phyloP scores from a whole-genome alignment of 2,329 filamentous ascomycete species.

The Claviceps fusiformis region DNA sequence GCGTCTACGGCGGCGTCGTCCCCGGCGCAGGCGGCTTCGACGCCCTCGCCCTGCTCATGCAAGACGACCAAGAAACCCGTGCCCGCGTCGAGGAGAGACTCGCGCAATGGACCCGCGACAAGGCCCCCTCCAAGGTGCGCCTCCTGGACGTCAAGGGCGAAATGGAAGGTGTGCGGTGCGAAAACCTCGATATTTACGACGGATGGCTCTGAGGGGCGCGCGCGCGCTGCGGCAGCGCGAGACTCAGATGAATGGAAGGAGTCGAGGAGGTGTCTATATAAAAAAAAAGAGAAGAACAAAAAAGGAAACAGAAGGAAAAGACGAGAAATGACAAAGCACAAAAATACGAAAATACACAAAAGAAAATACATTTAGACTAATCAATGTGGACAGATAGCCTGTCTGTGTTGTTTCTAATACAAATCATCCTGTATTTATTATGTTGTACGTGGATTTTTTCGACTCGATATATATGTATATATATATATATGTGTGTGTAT shows the following conservation, averaged over 20 bases:
- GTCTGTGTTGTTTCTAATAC: no score
- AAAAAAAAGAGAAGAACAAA: background rate
- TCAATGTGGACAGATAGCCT: no score
- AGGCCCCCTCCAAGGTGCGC: slow-evolving; percentile 49
- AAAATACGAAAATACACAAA: no score
- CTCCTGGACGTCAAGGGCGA: slow-evolving; percentile 59
- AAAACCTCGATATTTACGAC: slow-evolving; percentile 29
- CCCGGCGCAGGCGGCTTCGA: slow-evolving; percentile 92
- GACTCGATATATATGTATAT: no score
- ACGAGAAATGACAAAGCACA: background rate
- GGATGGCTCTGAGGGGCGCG: slow-evolving; percentile 25
- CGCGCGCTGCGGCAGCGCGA: no score
- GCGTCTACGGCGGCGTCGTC: slow-evolving; percentile 82
- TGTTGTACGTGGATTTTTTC: no score
- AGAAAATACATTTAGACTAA: no score
- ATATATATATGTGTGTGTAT: no score
- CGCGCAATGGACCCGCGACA: slow-evolving; percentile 46
- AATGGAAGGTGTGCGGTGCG: slow-evolving; percentile 48
- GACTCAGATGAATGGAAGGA: no score
- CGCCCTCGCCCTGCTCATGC: slow-evolving; percentile 68
- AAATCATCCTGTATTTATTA: no score
- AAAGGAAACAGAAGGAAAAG: background rate
- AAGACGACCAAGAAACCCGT: slow-evolving; percentile 55
- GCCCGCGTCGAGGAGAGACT: slow-evolving; percentile 47
- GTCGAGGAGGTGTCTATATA: no score